Evolutionary conservation across 352 stramenopile genomes (phyloP).

Genomic region (Globisporangium spiculum): DNA sequence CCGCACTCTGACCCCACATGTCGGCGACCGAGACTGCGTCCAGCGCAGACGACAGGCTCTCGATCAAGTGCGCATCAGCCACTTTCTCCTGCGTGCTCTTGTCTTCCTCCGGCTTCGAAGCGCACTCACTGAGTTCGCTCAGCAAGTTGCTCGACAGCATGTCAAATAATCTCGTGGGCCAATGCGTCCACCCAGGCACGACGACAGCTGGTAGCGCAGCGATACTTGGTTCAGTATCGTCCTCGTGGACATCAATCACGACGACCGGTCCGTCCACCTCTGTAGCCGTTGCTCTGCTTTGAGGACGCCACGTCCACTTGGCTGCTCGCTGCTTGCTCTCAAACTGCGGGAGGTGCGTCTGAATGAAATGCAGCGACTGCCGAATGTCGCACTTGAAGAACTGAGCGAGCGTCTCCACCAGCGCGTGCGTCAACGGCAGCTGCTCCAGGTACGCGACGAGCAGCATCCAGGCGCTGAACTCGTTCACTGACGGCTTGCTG

Average conservation of each 20-base stretch:
- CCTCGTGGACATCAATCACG: background rate
- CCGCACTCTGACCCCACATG: slow-evolving; percentile 23
- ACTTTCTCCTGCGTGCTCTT: slow-evolving; percentile 40
- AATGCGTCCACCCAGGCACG: slow-evolving; percentile 53
- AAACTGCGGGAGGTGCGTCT: slow-evolving; percentile 38
- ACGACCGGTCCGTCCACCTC: slow-evolving; percentile 1
- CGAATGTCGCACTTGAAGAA: slow-evolving; percentile 69
- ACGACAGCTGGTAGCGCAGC: background rate
- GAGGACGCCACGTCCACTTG: slow-evolving; percentile 19
- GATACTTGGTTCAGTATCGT: background rate
- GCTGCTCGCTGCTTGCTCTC: slow-evolving; percentile 12
- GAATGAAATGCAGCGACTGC: slow-evolving; percentile 67
- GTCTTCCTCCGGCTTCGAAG: slow-evolving; percentile 26
- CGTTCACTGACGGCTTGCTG: slow-evolving; percentile 37
- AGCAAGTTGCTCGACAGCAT: slow-evolving; percentile 62
- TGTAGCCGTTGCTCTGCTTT: background rate
- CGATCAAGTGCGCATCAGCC: slow-evolving; percentile 33
- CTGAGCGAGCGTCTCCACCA: slow-evolving; percentile 40
- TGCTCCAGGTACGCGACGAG: slow-evolving; percentile 60
- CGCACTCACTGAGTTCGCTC: slow-evolving; percentile 26
- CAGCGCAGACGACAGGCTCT: slow-evolving; percentile 41
- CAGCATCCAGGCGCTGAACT: slow-evolving; percentile 68
- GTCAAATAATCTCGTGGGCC: slow-evolving; percentile 46
- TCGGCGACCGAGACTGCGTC: slow-evolving; percentile 50
- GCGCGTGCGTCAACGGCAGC: slow-evolving; percentile 31